Base-by-base conservation (phyloP, 495 filamentous ascomycete species). In the Trichocladium antarcticum region DNA sequence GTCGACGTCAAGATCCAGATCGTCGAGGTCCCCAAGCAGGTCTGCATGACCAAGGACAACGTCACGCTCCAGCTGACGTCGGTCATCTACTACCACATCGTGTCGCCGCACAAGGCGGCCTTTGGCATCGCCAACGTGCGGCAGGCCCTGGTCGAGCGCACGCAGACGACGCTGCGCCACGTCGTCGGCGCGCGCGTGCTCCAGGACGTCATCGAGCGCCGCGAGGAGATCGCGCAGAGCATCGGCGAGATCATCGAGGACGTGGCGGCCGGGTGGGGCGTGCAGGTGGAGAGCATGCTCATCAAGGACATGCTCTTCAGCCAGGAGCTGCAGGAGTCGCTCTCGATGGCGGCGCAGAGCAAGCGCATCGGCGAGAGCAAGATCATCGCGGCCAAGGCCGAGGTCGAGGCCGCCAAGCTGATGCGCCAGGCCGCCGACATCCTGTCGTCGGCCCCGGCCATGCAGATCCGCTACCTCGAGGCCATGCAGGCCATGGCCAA, bases 401-500 rank as follows among this genome's bases (percentile, higher is more conserved):
- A 99, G 70, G 92, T 99, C 64, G 92, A 99, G 67, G 80, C 80
- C 46, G 92, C 93, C 64, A 97, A 97, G 64, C 70, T 98, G 67
- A 98, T 98, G 92, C 77, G 92, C 45, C 89, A 97, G 71, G 92
- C 92, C 35, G 92, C 92, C 60, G 92, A 99, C 66, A 99, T 99
- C 58, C 65, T 98, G 50, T 84, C 78, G 45, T 87, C 80, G 27
- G 93, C 92, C 0, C 93, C 92, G 0, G 92, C 92, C 42, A 99
- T 99, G 92, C 92, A 99, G 70, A 99, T 99, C 69, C 73, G 89
- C 19, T 95, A 97, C 57, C 80, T 99, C 51, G 92, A 99, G 74
- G 92, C 92, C n/a, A 96, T 97, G 88, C 92, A 99, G 63, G 79
- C 87, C 8, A 97, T 97, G 92, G 93, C 92, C 50, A 97, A 97